Evolutionary conservation across 2,329 filamentous ascomycete genomes (phyloP), one percentile per base, ranked within the genome.

Genomic region (Ploettnerulaceae sp.): DNA sequence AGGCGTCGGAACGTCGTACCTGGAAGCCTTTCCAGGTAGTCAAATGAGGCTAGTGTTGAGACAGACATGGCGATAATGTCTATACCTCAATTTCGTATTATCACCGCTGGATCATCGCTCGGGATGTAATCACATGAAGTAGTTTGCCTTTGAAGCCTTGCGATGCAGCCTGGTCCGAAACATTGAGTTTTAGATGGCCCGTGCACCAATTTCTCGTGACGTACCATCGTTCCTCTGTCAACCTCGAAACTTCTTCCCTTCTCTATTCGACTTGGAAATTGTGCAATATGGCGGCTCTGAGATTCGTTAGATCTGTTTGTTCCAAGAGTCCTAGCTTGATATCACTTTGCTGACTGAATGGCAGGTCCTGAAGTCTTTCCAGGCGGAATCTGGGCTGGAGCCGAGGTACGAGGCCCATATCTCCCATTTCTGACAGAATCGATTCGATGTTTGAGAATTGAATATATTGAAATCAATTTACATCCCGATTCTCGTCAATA

Each of bases 11-110:
- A 95, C 26, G 89, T 94, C 32, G 86, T 89, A 54, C 90, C 89
- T 39, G 87, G 87, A 61, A 95, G 83, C 65, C 84, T 82, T 76
- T 97, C 90, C 65, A 97, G 83, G 69, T 95, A 97, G 64, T 96
- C 90, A 64, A 91, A 86, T 49, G 82, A 76, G 54, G 78, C 74
- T 51, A 79, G 72, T 52, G 77, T 75, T 49, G 72, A 73, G 54
- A 65, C 58, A 44, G 63, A 61, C 63, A 65, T 65, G n/a, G n/a
- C n/a, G n/a, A n/a, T n/a, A n/a, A n/a, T n/a, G n/a, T n/a, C n/a
- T n/a, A n/a, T n/a, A n/a, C n/a, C n/a, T n/a, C n/a, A n/a, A n/a
- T n/a, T n/a, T n/a, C n/a, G n/a, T 54, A 33, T 35, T 49, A 34
- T 40, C 51, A 56, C 52, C 49, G 45, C 34, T 51, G 51, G 39